A percentile compares a stretch with the other conserved stretches of the same genome.
These are phyloP conservation scores for Eimeria falciformis DNA, from an alignment of 169 alveolate species.

Conservation along the genomic window DNA sequence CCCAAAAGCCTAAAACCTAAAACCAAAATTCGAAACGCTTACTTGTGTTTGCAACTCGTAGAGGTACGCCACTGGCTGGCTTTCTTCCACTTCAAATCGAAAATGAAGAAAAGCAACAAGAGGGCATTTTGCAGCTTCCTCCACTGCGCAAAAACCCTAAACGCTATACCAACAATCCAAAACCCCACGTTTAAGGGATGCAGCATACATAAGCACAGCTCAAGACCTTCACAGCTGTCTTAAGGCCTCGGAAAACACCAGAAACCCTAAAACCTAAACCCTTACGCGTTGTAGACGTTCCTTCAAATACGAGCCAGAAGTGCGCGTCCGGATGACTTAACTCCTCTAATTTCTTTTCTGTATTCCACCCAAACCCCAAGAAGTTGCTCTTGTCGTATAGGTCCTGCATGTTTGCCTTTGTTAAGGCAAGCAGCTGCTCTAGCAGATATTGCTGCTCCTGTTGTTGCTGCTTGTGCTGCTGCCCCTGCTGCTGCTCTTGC, in stretches of 20 bases:
- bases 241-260: neutral
- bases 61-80: constrained; percentile 51
- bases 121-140: constrained; percentile 20
- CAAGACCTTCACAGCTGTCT: neutral
- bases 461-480: neutral
- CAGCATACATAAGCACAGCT: no score
- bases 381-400: constrained; percentile 45
- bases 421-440: neutral
- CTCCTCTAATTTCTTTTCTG: constrained; percentile 30
- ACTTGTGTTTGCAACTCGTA: constrained; percentile 55
- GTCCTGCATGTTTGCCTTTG: constrained; percentile 47
- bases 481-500: neutral
- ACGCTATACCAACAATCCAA: no score
- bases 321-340: constrained; percentile 38
- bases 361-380: constrained; percentile 38
- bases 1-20: no score
- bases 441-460: neutral
- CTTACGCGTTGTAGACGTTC: neutral
- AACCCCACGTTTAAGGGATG: no score
- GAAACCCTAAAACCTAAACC: constrained; percentile 33
- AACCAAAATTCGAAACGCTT: neutral
- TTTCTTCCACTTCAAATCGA: constrained; percentile 71
- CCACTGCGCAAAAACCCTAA: neutral
- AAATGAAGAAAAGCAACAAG: constrained; percentile 57
- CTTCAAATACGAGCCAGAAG: constrained; percentile 24